Evolutionary conservation across 1,284 basidiomycete species (phyloP), one percentile per base, ranked within the genome.

Genomic region (Apiotrichum akiyoshidainum): DNA sequence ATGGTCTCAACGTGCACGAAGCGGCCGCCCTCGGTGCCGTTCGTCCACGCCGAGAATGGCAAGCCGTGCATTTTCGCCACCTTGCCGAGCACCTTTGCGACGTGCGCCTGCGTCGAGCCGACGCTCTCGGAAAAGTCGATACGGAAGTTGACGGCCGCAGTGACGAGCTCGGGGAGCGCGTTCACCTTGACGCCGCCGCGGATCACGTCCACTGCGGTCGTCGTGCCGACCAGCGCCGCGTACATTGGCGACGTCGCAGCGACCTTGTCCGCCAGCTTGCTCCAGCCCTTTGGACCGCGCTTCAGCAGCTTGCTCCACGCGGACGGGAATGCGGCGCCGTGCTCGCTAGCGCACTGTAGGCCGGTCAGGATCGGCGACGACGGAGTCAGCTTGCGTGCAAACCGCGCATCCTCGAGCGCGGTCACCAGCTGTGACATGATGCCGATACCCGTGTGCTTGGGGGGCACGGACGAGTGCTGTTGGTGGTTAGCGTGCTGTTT

Each of bases 381-480:
- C 4, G 73, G 55, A 0, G 70, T 68, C 41, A 82, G 69, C 51
- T 68, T 66, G 37, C 67, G 62, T 3, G 67, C 63, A 70, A 76
- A 76, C 0, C 79, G 78, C 54, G 79, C 66, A 5, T 67, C 66
- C 55, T 82, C 80, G 37, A 81, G 67, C 0, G 64, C 70, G 13
- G 66, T 62, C 22, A 81, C 68, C 56, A 81, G 65, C 46, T 72
- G 65, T 1, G 73, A 64, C 61, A 80, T 73, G 58, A 80, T 68
- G 9, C 80, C 80, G 48, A 82, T 81, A 14, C 76, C 74, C 1
- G 79, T 80, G 65, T 81, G 80, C 10, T 61, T 58, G 0, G 78
- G 78, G 1, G 81, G 79, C 2, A 77, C 70, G 2, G 77, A 79
- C 16, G 78, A 80, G 66, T 82, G 81, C 39, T 80, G 68, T 33